Base-by-base conservation (phyloP, 2,329 filamentous ascomycete species). In the Hymenoscyphus scutula region DNA sequence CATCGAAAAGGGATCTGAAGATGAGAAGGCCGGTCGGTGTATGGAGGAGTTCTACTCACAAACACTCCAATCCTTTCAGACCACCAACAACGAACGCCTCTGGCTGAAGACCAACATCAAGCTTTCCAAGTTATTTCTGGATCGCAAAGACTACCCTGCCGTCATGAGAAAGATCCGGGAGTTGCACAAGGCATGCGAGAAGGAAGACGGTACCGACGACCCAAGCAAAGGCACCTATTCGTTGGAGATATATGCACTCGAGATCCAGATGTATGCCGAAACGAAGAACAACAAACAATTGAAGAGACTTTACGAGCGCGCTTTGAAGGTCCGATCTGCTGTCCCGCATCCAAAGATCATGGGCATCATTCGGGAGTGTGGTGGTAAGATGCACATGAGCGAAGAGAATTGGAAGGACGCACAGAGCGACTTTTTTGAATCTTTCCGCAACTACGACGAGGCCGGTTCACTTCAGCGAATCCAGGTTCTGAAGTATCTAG, bases 381-480 rank as follows among this genome's bases (percentile, higher is more conserved):
- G 95, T 72, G 95, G 95, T 71, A 99, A 99, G 82, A 99, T 99
- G 95, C 93, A 98, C 80, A 98, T 99, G 95, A 95, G 91, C 76
- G 95, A 99, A 81, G 95, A 98, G 79, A 98, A 98, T 76, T 99
- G 95, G 95, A 92, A 95, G 75, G 91, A 93, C 73, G 95, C 95
- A 0, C 93, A 98, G 77, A 94, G 88, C 71, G 95, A 98, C 79
- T 99, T 99, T 77, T 97, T 97, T 76, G 95, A 99, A 76, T 96
- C 94, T 0, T 99, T 99, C 81, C 90, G 93, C 62, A 98, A 97
- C 79, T 99, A 98, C 78, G 95, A 99, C 75, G 95, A 99, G 80
- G 95, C 95, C 48, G 95, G 95, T 54, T 97, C 93, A 29, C 84
- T 97, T 72, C 94, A 98, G 76, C 87, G 95, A 56, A 98, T 98